phyloP scores from a whole-genome alignment of 495 filamentous ascomycete species.

The Podospora tetraspora region DNA sequence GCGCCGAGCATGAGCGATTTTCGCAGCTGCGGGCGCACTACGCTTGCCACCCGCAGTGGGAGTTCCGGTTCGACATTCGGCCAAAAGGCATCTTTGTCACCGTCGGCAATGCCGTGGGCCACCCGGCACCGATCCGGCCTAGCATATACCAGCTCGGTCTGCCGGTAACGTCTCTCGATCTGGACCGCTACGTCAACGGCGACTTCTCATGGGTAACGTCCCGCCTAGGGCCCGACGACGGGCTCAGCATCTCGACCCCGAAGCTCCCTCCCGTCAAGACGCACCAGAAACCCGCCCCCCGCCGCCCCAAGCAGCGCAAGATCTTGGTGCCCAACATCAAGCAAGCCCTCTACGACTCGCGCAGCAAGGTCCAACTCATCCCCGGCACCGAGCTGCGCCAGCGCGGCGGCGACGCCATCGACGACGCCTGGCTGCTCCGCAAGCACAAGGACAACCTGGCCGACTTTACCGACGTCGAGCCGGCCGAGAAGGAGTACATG shows the following conservation, averaged over 20 bases:
- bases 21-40: constrained; percentile 43
- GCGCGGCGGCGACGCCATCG: constrained; percentile 27
- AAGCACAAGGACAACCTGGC: constrained; percentile 49
- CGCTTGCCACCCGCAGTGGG: constrained; percentile 39
- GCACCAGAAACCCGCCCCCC: constrained; percentile 11
- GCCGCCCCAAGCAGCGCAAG: constrained; percentile 14
- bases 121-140: constrained; percentile 17
- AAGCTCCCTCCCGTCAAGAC: constrained; percentile 4
- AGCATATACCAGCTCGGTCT: constrained; percentile 35
- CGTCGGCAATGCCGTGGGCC: constrained; percentile 17
- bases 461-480: constrained; percentile 46
- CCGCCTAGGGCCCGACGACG: constrained; percentile 38
- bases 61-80: constrained; percentile 37
- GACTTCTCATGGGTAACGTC: constrained; percentile 39
- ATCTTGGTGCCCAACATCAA: constrained; percentile 43
- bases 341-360: constrained; percentile 47
- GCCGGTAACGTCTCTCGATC: constrained; percentile 33
- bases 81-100: constrained; percentile 21
- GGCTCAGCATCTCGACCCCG: constrained; percentile 19
- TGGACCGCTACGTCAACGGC: constrained; percentile 37
- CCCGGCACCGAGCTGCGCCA: constrained; percentile 41
- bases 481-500: constrained; percentile 49
- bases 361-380: constrained; percentile 44
- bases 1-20: constrained; percentile 35
- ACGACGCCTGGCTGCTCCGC: constrained; percentile 47